phyloP scores from a whole-genome alignment of 1,284 basidiomycete species.

The Fereydounia khargensis region DNA sequence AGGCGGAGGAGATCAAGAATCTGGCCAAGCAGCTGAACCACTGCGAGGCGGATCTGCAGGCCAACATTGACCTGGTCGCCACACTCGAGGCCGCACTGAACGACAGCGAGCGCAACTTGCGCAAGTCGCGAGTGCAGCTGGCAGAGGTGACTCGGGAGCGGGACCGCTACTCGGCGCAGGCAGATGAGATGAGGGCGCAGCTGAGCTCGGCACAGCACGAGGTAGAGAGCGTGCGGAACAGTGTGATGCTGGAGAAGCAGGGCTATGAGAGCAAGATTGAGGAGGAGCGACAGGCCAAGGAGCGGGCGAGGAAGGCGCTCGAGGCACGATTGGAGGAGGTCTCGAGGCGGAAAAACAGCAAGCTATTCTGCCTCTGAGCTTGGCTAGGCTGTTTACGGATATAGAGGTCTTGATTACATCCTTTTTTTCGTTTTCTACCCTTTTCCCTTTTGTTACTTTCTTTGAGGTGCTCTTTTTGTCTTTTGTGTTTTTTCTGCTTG shows the following conservation, averaged over 20 bases:
- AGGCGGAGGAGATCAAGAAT: slow-evolving; percentile 76
- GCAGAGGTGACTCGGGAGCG: slow-evolving; percentile 47
- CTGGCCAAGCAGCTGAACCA: slow-evolving; percentile 86
- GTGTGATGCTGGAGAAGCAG: slow-evolving; percentile 42
- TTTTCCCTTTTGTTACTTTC: background rate
- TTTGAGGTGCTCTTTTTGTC: slow-evolving; percentile 1
- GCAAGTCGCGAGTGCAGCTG: slow-evolving; percentile 50
- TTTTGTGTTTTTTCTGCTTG: no score
- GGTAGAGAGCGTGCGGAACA: slow-evolving; percentile 41
- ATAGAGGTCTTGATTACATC: no score
- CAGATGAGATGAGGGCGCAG: slow-evolving; percentile 41
- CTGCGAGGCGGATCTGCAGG: slow-evolving; percentile 83
- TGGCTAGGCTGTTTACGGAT: background rate
- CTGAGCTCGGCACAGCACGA: slow-evolving; percentile 38
- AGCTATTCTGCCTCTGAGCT: slow-evolving; percentile 44
- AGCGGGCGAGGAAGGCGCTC: slow-evolving; percentile 40
- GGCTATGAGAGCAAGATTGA: slow-evolving; percentile 42
- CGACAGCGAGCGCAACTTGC: slow-evolving; percentile 47
- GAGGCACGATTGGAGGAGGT: slow-evolving; percentile 48
- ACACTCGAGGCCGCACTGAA: slow-evolving; percentile 49
- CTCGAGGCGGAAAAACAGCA: slow-evolving; percentile 40
- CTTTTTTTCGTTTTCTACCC: slow-evolving; percentile 1
- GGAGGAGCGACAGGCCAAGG: slow-evolving; percentile 43
- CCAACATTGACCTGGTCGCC: slow-evolving; percentile 82
- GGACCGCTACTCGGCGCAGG: slow-evolving; percentile 34